Percentiles rank a stretch among this genome's conserved stretches.
Conservation (phyloP, 805 yeast genomes). For the Metschnikowia vanudenii region DNA sequence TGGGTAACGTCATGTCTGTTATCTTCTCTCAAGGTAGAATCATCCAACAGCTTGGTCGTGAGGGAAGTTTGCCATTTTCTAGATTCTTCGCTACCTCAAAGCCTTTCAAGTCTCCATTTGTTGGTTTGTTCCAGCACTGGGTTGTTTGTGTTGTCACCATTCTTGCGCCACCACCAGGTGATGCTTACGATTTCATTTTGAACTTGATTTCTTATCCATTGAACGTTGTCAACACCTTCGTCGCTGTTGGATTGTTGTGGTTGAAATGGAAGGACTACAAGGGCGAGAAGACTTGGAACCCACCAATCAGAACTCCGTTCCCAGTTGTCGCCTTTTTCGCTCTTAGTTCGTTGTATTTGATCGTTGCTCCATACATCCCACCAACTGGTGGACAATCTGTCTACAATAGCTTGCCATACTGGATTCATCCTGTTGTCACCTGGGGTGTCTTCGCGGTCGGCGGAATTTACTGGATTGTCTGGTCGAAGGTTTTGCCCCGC, state of each 20-base stretch:
- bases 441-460: conserved; percentile 73
- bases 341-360: conserved; percentile 62
- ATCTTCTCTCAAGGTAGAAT: conserved; percentile 81
- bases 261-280: conserved; percentile 50
- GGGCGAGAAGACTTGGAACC: conserved; percentile 61
- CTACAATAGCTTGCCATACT: conserved; percentile 70
- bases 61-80: conserved; percentile 76
- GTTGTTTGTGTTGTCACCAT: conserved; percentile 70
- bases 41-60: conserved; percentile 77
- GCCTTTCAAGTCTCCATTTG: conserved; percentile 72
- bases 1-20: conserved; percentile 80
- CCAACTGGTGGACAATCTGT: conserved; percentile 66
- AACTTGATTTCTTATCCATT: conserved; percentile 80
- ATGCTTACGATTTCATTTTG: conserved; percentile 78
- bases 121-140: conserved; percentile 77
- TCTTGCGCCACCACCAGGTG: conserved; percentile 78
- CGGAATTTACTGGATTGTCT: conserved; percentile 61
- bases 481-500: conserved; percentile 59
- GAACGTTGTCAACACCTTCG: conserved; percentile 67
- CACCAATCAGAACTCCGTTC: conserved; percentile 65
- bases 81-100: conserved; percentile 64
- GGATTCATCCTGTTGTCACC: conserved; percentile 78
- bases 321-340: conserved; percentile 65
- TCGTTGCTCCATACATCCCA: conserved; percentile 77
- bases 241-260: conserved; percentile 61